Base-by-base conservation (phyloP, 2,329 filamentous ascomycete genomes). In the Dactylellina parvicollis region DNA sequence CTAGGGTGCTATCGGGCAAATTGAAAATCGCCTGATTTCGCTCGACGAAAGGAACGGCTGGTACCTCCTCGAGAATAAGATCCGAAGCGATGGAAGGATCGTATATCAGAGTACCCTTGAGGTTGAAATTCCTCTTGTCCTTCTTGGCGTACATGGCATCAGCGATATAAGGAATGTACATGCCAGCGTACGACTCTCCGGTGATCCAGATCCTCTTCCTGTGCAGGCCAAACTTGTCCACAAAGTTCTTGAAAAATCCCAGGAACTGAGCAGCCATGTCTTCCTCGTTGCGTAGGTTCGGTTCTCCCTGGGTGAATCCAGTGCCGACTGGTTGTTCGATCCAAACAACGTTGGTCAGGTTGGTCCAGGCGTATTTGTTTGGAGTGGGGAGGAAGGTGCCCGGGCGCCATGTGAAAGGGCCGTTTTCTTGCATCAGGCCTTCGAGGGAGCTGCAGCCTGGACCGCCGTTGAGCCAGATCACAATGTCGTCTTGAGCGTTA, bases 201-300 rank as follows among this genome's bases (percentile, higher is more conserved):
- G 89, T 85, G 66, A 95, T 86, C 79, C 90, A 94, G 5, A 92
- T 84, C 75, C 90, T 90, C 77, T 85, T 87, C 12, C 85, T 84
- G 16, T 90, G 84, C 77, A 92, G 82, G n/a, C 81, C 20, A 76
- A 92, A 92, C 0, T 87, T 88, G 34, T 90, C 83, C 66, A 92
- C 81, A 76, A 92, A 92, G 81, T 92, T 92, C 81, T 89, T 88
- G 84, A 88, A 92, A 81, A 92, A 94, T 54, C 89, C 89, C 16
- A 90, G 83, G 79, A 94, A 92, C 76, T 93, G 86, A 14, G 82
- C 80, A 0, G 89, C 89, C 1, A 90, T 83, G 75, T 92, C 89
- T 24, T 87, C 85, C 75, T 92, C 88, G 76, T 85, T 86, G 2
- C 83, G 87, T 7, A 89, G 89, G 0, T 85, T 90, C 2, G 87